Evolutionary conservation across 1,139 yeast genomes (phyloP), one percentile per base, ranked within the genome.

Genomic region (Spathaspora sp.): DNA sequence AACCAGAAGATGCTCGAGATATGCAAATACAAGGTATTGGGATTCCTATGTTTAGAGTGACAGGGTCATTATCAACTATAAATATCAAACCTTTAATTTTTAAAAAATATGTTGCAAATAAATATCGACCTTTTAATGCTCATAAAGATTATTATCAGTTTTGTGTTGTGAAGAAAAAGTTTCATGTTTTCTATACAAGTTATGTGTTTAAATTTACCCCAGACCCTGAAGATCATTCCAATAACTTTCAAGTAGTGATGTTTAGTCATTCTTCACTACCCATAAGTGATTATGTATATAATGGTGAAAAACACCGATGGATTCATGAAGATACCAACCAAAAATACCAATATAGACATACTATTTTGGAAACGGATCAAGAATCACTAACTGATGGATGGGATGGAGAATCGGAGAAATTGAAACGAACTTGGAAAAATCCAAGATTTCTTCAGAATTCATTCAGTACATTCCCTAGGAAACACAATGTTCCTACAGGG

Each of bases 141-240:
- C 46, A 47, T 16, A 39, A 39, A 29, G 52, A 52, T 43, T 50
- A 38, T 41, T 40, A 48, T 38, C 45, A 47, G 2, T 52, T 38
- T 36, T 52, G 56, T 40, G 39, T 26, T 3, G 53, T 51, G 2
- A 43, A 15, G 24, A 47, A 43, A 38, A 29, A 26, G 24, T 5
- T 20, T 8, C 55, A 50, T 38, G 24, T 48, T 17, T 49, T 51
- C 8, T 52, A 51, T 25, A 45, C 44, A 11, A 43, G 43, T 7
- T 52, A 50, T 43, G 39, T 45, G 4, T 50, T 52, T 40, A 44
- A 48, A 9, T 52, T 52, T 33, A 41, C 38, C 8, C 56, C 56
- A 7, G 50, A 51, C 26, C 51, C 45, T 3, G 27, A 39, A 7
- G n/a, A 26, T 24, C 39, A 47, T 2, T 39, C 39, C 13, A 13